Evolutionary conservation across 495 filamentous ascomycete species (phyloP).

Genomic region (Lichina pygmaea): DNA sequence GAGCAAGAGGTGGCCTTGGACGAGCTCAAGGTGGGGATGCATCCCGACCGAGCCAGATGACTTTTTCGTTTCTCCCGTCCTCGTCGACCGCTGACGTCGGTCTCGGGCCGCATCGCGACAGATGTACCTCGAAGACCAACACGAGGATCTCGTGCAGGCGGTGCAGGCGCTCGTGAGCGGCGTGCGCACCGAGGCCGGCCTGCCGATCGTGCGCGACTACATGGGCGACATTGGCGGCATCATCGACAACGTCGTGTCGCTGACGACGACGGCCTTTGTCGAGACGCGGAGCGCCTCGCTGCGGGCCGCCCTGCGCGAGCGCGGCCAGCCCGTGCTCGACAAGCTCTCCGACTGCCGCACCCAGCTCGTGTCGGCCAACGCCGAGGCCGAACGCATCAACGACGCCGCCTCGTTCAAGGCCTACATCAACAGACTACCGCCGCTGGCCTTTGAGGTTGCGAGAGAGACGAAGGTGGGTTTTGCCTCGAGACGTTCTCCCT

Average conservation of each 20-base stretch:
- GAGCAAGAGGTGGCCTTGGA: conserved; percentile 31
- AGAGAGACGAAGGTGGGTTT: conserved; percentile 33
- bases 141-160: conserved; percentile 48
- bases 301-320: conserved; percentile 13
- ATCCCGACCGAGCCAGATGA: conserved; percentile 1
- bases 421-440: conserved; percentile 45
- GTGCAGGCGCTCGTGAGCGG: conserved; percentile 60
- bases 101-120: conserved; percentile 5
- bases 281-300: conserved; percentile 16
- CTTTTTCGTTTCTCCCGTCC: too few species aligned
- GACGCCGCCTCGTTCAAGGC: conserved; percentile 26
- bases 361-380: conserved; percentile 38
- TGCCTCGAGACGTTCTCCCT: background rate
- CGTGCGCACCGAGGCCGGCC: conserved; percentile 42
- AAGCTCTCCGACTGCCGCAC: conserved; percentile 35
- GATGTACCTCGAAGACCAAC: conserved; percentile 70
- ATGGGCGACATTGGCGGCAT: conserved; percentile 43
- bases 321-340: conserved; percentile 30
- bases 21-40: conserved; percentile 36
- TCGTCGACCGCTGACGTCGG: background rate
- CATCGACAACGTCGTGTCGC: conserved; percentile 37
- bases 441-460: conserved; percentile 70
- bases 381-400: conserved; percentile 27
- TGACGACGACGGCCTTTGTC: conserved; percentile 33
- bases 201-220: conserved; percentile 38